These are phyloP conservation scores for Colletotrichum eremochloae DNA, from an alignment of 2,329 filamentous ascomycete genomes.

Conservation along the genomic window DNA sequence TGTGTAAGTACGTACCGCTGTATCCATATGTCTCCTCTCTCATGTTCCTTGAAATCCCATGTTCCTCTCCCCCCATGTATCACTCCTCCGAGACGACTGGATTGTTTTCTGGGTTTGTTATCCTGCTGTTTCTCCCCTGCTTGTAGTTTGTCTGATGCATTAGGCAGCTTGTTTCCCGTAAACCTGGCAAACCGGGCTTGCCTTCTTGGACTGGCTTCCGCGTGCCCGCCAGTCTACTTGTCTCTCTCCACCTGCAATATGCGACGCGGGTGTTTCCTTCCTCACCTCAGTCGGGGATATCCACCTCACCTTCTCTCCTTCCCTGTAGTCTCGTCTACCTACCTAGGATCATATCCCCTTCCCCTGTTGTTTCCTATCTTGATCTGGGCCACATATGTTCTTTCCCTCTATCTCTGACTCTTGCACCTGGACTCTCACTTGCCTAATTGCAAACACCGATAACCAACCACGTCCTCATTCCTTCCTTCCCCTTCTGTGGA, in stretches of 20 bases:
- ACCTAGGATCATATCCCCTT: background rate
- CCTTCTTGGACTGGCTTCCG: background rate
- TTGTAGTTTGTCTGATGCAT: background rate
- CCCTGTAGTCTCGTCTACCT: background rate
- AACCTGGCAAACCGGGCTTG: background rate
- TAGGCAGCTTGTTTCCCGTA: background rate
- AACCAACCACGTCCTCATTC: background rate
- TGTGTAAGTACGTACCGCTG: background rate
- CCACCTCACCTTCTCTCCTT: background rate
- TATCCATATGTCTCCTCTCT: background rate
- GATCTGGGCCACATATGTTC: background rate
- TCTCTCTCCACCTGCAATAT: background rate
- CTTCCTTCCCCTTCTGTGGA: background rate
- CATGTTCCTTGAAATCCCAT: background rate
- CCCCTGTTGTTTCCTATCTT: background rate
- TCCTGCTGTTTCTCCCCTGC: too few species aligned
- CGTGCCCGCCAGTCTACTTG: too few species aligned
- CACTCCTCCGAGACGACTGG: background rate
- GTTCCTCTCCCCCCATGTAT: background rate
- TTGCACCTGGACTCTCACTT: background rate
- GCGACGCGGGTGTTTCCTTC: slow-evolving; percentile 6
- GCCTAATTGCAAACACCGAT: slow-evolving; percentile 4
- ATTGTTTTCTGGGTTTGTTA: background rate
- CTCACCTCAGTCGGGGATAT: background rate
- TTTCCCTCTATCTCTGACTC: background rate